A percentile compares a stretch with the other conserved stretches of the same genome.
Conservation (phyloP, 345 rosid genomes). For the Lepidium africanum region DNA sequence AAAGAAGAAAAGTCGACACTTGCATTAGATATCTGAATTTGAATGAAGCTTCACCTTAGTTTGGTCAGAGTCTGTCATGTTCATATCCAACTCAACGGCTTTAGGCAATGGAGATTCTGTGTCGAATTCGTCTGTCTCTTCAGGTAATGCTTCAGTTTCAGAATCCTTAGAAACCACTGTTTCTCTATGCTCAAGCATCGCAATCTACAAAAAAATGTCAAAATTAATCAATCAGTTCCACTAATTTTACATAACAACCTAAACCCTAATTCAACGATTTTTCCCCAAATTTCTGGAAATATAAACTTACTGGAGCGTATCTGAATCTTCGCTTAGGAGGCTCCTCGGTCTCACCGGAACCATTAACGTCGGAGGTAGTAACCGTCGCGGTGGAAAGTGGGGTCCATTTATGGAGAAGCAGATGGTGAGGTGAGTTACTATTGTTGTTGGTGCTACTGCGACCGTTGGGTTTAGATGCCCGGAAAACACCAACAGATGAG, state of each 20-base stretch:
- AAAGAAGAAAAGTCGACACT: not conserved
- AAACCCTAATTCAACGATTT: not conserved
- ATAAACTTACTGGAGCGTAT: constrained; percentile 70
- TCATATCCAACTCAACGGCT: constrained; percentile 30
- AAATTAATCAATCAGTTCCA: not conserved
- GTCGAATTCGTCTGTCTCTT: constrained; percentile 29
- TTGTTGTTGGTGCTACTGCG: constrained; percentile 28
- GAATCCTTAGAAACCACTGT: constrained; percentile 34
- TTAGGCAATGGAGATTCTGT: constrained; percentile 25
- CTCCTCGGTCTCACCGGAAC: constrained; percentile 45
- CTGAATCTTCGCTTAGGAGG: constrained; percentile 72
- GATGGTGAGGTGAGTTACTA: constrained; percentile 36
- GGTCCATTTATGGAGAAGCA: constrained; percentile 90
- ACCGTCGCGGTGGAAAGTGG: constrained; percentile 44
- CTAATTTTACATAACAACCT: not conserved
- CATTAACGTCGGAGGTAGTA: constrained; percentile 26
- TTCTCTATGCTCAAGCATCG: constrained; percentile 53
- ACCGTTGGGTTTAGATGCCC: constrained; percentile 44
- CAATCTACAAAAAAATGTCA: constrained; percentile 40
- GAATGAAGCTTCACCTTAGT: constrained; percentile 7
- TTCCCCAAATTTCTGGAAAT: not conserved
- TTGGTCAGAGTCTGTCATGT: constrained; percentile 22
- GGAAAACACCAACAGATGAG: constrained; percentile 29
- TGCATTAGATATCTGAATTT: not conserved
- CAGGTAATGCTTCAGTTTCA: constrained; percentile 31